A percentile compares a stretch with the other conserved stretches of the same genome.
Evolutionary conservation across 78 protist species (phyloP).

Genomic region (Protostelium mycophagum): DNA sequence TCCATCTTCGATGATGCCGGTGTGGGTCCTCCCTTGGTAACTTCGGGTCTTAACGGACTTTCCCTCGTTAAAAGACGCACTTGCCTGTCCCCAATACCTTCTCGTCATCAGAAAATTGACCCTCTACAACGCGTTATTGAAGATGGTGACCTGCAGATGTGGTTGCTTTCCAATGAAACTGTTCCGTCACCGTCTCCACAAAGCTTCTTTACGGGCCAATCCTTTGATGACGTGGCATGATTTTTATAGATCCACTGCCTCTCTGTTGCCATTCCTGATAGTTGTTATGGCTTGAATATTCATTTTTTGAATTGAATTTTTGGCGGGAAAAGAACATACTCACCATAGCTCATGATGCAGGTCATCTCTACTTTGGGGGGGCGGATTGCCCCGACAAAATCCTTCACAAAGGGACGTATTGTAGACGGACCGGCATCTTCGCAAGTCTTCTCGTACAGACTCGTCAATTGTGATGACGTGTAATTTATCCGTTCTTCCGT

Average conservation of each 20-base stretch:
- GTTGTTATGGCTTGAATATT: neutral
- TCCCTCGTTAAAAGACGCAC: neutral
- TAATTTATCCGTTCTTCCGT: neutral
- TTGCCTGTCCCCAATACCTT: neutral
- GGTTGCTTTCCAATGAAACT: neutral
- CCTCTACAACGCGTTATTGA: neutral
- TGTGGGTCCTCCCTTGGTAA: neutral
- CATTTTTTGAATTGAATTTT: no score
- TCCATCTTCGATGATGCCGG: neutral
- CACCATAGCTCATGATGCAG: neutral
- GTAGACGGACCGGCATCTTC: neutral
- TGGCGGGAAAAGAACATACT: neutral
- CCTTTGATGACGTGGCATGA: neutral
- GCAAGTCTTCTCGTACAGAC: neutral
- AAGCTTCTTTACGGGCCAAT: neutral
- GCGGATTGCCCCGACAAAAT: neutral
- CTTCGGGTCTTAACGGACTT: neutral
- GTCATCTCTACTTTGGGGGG: neutral
- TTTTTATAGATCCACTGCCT: neutral
- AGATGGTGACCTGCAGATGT: neutral
- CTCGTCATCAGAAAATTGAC: neutral
- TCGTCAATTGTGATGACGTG: neutral
- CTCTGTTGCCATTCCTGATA: neutral
- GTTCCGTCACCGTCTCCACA: neutral
- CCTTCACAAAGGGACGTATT: neutral